Percentiles rank a stretch among this genome's conserved stretches.
These are phyloP conservation scores for Antitrichia curtipendula DNA, from an alignment of 225 moss, liverwort and hornwort species.

Conservation along the genomic window DNA sequence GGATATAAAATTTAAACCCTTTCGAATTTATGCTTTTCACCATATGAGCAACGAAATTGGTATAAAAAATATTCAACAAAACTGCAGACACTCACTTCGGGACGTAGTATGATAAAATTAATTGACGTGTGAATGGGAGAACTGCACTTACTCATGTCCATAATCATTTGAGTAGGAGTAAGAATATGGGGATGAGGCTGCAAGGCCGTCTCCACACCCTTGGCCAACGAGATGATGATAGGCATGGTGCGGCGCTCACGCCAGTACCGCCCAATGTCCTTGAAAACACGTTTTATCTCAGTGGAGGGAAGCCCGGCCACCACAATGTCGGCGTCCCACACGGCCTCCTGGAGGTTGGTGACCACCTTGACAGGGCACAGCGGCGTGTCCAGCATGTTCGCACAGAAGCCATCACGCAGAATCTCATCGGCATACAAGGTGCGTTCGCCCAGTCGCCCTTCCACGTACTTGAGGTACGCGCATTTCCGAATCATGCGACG, in stretches of 20 bases:
- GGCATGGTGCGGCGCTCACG: constrained; percentile 90
- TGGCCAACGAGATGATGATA: constrained; percentile 84
- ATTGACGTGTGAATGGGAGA: background rate
- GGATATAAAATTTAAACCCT: background rate
- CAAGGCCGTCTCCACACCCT: constrained; percentile 91
- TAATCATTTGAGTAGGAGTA: constrained; percentile 95
- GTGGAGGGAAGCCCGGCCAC: constrained; percentile 91
- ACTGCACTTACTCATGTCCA: constrained; percentile 64
- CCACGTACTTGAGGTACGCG: constrained; percentile 95
- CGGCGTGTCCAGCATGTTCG: constrained; percentile 91
- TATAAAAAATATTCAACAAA: background rate
- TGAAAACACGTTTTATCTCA: constrained; percentile 72
- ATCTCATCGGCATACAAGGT: constrained; percentile 77
- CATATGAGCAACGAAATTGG: background rate
- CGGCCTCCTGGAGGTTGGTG: constrained; percentile 91
- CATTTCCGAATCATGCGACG: constrained; percentile 89
- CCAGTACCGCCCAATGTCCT: constrained; percentile 88
- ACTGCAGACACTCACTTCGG: background rate
- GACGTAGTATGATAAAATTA: background rate
- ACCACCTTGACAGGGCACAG: constrained; percentile 89
- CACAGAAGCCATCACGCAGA: constrained; percentile 87
- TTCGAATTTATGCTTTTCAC: background rate
- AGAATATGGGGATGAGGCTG: constrained; percentile 90
- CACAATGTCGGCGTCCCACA: constrained; percentile 94
- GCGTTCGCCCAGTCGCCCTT: constrained; percentile 84